A percentile compares a stretch with the other conserved stretches of the same genome.
These are phyloP conservation scores for Ceriops tagal DNA, from an alignment of 345 rosid species.

Conservation along the genomic window DNA sequence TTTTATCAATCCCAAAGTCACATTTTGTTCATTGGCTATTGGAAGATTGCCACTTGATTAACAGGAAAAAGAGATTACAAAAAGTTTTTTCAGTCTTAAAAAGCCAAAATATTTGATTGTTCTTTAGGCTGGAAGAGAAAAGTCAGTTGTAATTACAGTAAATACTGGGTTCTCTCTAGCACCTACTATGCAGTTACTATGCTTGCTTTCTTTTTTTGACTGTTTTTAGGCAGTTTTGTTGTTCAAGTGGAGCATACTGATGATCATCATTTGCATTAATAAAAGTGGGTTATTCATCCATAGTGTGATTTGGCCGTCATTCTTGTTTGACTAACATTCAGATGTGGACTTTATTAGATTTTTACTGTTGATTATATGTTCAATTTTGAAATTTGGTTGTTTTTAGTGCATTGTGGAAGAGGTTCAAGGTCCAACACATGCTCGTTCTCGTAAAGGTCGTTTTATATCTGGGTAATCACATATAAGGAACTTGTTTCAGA, in stretches of 20 bases:
- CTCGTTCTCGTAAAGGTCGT: slow-evolving; percentile 90
- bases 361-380: slow-evolving; percentile 3
- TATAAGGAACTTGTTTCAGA: neutral
- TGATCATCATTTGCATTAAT: neutral
- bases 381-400: slow-evolving; percentile 15
- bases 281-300: neutral
- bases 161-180: too few species aligned
- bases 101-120: too few species aligned
- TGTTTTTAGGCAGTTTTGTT: neutral
- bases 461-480: slow-evolving; percentile 86
- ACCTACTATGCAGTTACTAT: too few species aligned
- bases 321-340: neutral
- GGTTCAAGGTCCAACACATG: slow-evolving; percentile 93
- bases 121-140: too few species aligned
- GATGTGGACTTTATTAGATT: neutral
- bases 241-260: neutral
- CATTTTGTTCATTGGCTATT: too few species aligned
- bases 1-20: too few species aligned
- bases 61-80: too few species aligned
- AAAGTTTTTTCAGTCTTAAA: too few species aligned
- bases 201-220: too few species aligned
- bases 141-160: too few species aligned
- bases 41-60: too few species aligned
- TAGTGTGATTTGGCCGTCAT: neutral
- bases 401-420: slow-evolving; percentile 97